Conservation (phyloP, 2,329 filamentous ascomycete species). For the Colletotrichum sojae region DNA sequence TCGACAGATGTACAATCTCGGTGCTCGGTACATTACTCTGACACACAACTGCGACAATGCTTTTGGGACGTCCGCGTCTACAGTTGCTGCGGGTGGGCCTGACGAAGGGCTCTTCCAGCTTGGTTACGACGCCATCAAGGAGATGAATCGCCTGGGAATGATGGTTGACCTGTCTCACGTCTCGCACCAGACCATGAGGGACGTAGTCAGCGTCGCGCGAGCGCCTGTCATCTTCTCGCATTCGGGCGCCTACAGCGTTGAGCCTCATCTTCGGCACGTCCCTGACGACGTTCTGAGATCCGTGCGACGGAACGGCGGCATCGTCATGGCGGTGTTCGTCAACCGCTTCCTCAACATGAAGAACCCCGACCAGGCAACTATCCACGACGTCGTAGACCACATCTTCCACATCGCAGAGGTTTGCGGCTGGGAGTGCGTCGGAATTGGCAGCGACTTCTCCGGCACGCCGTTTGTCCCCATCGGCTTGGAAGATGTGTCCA, state of each 20-base stretch:
- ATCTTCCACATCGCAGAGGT: slow-evolving; percentile 48
- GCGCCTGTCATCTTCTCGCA: slow-evolving; percentile 52
- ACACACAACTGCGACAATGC: slow-evolving; percentile 54
- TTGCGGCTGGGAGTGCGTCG: slow-evolving; percentile 55
- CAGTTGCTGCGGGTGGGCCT: slow-evolving; percentile 44
- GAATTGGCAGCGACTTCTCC: slow-evolving; percentile 54
- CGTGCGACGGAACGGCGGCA: slow-evolving; percentile 53
- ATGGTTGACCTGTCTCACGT: slow-evolving; percentile 52
- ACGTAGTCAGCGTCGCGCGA: slow-evolving; percentile 46
- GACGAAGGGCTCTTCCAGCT: slow-evolving; percentile 46
- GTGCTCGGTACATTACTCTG: slow-evolving; percentile 54
- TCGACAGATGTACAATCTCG: slow-evolving; percentile 52
- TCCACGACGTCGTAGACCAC: slow-evolving; percentile 55
- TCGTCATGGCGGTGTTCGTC: slow-evolving; percentile 58
- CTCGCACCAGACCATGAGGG: slow-evolving; percentile 49
- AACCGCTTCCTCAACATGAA: slow-evolving; percentile 51
- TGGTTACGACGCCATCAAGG: slow-evolving; percentile 47
- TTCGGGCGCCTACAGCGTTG: slow-evolving; percentile 46
- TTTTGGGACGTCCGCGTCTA: slow-evolving; percentile 49
- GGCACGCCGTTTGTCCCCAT: slow-evolving; percentile 49
- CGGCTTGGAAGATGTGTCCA: slow-evolving; percentile 50
- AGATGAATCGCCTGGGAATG: slow-evolving; percentile 56
- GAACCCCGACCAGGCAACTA: slow-evolving; percentile 48
- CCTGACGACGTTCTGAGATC: slow-evolving; percentile 55
- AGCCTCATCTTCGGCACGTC: slow-evolving; percentile 54